phyloP scores from a whole-genome alignment of 768 basidiomycete genomes.

The Thelephora ganbajun region DNA sequence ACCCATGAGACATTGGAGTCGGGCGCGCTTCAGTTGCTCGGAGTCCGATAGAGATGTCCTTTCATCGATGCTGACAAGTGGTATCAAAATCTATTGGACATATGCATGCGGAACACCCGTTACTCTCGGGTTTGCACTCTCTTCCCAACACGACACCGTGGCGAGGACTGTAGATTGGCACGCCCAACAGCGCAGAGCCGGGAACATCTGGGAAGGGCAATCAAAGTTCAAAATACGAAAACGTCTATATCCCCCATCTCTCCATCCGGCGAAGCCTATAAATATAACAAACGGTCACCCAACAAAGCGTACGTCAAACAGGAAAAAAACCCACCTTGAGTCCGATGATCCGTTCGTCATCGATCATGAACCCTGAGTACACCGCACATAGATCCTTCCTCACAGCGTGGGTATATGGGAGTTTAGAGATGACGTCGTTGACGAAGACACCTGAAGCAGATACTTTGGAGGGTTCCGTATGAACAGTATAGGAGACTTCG shows the following conservation, averaged over 20 bases:
- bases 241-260: constrained; percentile 20
- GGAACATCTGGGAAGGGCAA: too few relatives aligned
- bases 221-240: constrained; percentile 13
- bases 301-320: too few relatives aligned
- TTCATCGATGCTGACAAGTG: too few relatives aligned
- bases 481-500: background rate
- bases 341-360: constrained; percentile 26
- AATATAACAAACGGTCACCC: constrained; percentile 2
- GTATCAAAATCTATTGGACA: too few relatives aligned
- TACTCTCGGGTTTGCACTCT: too few relatives aligned
- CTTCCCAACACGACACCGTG: too few relatives aligned
- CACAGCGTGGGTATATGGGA: background rate
- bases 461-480: background rate
- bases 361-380: constrained; percentile 29
- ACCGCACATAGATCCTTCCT: background rate
- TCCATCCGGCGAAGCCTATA: constrained; percentile 12
- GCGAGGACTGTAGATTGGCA: too few relatives aligned
- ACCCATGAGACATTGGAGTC: too few relatives aligned
- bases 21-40: too few relatives aligned
- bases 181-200: too few relatives aligned
- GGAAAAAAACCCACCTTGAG: constrained; percentile 20
- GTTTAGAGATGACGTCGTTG: background rate
- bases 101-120: too few relatives aligned
- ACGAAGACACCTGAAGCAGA: background rate
- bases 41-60: too few relatives aligned